phyloP scores from a whole-genome alignment of 2,329 filamentous ascomycete species.

The Talaromyces sp. region DNA sequence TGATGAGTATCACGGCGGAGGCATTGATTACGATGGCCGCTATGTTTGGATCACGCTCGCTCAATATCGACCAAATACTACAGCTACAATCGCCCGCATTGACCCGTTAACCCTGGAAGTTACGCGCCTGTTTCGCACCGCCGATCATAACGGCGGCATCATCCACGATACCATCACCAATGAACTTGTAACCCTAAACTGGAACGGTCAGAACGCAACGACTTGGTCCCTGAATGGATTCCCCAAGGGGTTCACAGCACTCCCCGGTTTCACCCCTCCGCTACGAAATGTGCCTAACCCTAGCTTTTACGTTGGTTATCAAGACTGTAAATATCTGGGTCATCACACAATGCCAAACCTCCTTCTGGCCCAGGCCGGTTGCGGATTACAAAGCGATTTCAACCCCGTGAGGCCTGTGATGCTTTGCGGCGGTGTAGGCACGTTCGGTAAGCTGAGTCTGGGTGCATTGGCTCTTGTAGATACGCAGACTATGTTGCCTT shows the following conservation, averaged over 20 bases:
- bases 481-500: slow-evolving; percentile 40
- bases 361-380: background rate
- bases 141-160: slow-evolving; percentile 46
- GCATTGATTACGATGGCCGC: slow-evolving; percentile 47
- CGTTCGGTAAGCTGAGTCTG: slow-evolving; percentile 29
- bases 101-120: slow-evolving; percentile 35
- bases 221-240: slow-evolving; percentile 33
- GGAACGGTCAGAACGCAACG: slow-evolving; percentile 42
- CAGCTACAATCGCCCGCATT: slow-evolving; percentile 40
- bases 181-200: slow-evolving; percentile 41
- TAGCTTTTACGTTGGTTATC: slow-evolving; percentile 46
- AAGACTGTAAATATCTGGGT: slow-evolving; percentile 51
- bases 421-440: slow-evolving; percentile 46
- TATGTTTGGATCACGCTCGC: slow-evolving; percentile 45
- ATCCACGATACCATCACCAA: slow-evolving; percentile 38
- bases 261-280: slow-evolving; percentile 23
- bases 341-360: slow-evolving; percentile 32
- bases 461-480: slow-evolving; percentile 49
- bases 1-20: slow-evolving; percentile 46
- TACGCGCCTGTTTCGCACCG: slow-evolving; percentile 31
- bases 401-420: slow-evolving; percentile 34
- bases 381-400: background rate
- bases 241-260: slow-evolving; percentile 16
- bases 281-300: slow-evolving; percentile 32
- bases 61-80: slow-evolving; percentile 47